Conservation (phyloP, 208 protist species). For the Wallacemonas rigidus region DNA sequence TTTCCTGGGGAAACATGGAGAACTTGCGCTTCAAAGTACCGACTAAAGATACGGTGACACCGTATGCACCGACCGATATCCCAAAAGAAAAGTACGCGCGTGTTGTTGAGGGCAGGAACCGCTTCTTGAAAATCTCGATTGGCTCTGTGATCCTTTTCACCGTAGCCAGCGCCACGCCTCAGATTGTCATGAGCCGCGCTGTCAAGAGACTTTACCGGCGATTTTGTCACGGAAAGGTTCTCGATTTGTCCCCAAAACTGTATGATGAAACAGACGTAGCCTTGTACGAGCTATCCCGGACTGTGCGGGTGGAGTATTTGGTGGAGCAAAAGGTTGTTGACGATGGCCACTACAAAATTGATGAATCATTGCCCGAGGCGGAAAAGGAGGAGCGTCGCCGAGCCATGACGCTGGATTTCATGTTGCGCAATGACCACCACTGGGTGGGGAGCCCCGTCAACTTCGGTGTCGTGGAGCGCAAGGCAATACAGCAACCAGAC, state of each 20-base stretch:
- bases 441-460: slow-evolving; percentile 83
- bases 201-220: slow-evolving; percentile 46
- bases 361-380: slow-evolving; percentile 48
- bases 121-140: slow-evolving; percentile 62
- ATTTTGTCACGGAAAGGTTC: slow-evolving; percentile 61
- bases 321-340: slow-evolving; percentile 68
- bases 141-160: slow-evolving; percentile 41
- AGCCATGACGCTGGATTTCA: slow-evolving; percentile 86
- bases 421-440: slow-evolving; percentile 80
- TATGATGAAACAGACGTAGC: slow-evolving; percentile 67
- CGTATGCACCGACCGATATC: slow-evolving; percentile 53
- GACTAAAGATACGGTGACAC: slow-evolving; percentile 7
- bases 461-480: slow-evolving; percentile 59
- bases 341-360: slow-evolving; percentile 64
- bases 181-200: slow-evolving; percentile 60
- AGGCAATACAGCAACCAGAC: slow-evolving; percentile 34
- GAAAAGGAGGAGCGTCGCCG: slow-evolving; percentile 61
- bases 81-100: slow-evolving; percentile 80
- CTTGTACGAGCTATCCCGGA: slow-evolving; percentile 75
- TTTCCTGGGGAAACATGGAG: background rate
- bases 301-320: slow-evolving; percentile 76
- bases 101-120: slow-evolving; percentile 63
- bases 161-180: slow-evolving; percentile 45
- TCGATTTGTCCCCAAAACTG: slow-evolving; percentile 84
- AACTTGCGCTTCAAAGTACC: slow-evolving; percentile 2